Evolutionary conservation across 306 rosid species (phyloP), one percentile per base, ranked within the genome.

Genomic region (Neltuma alba): DNA sequence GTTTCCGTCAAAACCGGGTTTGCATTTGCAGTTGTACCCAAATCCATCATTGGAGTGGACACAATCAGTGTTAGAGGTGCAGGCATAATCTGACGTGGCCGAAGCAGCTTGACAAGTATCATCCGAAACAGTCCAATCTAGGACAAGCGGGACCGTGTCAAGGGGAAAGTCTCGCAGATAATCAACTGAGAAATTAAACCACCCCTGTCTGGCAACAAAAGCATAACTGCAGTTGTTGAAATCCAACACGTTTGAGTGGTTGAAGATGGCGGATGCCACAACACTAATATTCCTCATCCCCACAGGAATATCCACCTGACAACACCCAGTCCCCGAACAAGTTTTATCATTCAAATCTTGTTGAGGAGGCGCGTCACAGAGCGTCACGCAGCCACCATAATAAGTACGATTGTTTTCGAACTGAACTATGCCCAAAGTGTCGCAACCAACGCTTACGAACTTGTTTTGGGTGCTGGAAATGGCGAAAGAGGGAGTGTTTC

Each of bases 181-280:
- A 2, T 5, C 0, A 2, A 0, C 0, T 0, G 75, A 55, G 83
- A 89, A 91, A 7, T 55, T 30, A 63, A 85, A 91, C 37, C 6
- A 55, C 0, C 65, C 55, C 1, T 70, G 52, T 48, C 87, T 82
- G 14, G 65, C 79, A 9, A 84, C 68, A 72, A 84, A 84, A 0
- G 82, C 48, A 28, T 41, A 66, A 27, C 84, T 74, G 63, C 84
- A 80, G 33, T 83, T 65, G 41, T 79, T 79, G 64, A 58, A 79
- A 21, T 16, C 4, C 62, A 1, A 14, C 13, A 58, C 36, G 0
- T 14, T 1, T 4, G 75, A 20, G 7, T 79, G 71, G 11, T 79
- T 76, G 0, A 9, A 0, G 11, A 4, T 69, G 80, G 86, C 81
- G 0, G 0, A 0, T 0, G 69, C 82, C 0, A 0, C 0, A 15